Evolutionary conservation across 108 stramenopile genomes (phyloP), one percentile per base, ranked within the genome.

Genomic region (Seminavis robusta): DNA sequence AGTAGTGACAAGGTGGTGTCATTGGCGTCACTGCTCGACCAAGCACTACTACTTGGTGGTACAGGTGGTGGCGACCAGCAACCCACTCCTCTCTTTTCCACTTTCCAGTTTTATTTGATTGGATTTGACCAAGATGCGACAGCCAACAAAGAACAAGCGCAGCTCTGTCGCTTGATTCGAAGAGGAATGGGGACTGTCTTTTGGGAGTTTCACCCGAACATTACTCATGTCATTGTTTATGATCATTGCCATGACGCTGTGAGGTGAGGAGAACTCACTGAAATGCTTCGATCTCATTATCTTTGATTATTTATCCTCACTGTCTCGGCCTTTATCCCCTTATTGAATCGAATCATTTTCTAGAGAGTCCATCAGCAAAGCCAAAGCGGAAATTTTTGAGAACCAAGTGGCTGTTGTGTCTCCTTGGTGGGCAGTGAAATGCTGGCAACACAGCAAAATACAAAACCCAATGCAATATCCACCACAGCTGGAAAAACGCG

Each of bases 161-260:
- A 51, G 33, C 37, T 84, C 16, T 62, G 74, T 5, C 71, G 61
- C 34, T 40, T 86, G 16, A 71, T 89, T 41, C 69, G 84, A 5
- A 61, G 72, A 33, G 77, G 76, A 16, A 67, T 67, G 23, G 88
- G 88, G 25, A 81, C 77, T 9, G 77, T 86, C 32, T 71, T 56
- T 61, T 86, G 84, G 80, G 79, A 80, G 41, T 59, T 83, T 25
- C 76, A 83, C 52, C 71, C 79, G 49, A 56, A 65, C 19, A 67
- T 86, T 13, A 71, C 82, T 2, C 72, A 66, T 21, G 52, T 90
- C 39, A 56, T 89, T 59, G 33, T 90, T n/a, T 45, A 65, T 40
- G 76, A 83, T 38, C 54, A 30, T 33, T 84, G 69, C 49, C 60
- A 61, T n/a, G 68, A 63, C 20, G 15, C 40, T 29, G 36, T 70